Conservation (phyloP, 192 early-diverging fungal species). For the Coemansia sp. region DNA sequence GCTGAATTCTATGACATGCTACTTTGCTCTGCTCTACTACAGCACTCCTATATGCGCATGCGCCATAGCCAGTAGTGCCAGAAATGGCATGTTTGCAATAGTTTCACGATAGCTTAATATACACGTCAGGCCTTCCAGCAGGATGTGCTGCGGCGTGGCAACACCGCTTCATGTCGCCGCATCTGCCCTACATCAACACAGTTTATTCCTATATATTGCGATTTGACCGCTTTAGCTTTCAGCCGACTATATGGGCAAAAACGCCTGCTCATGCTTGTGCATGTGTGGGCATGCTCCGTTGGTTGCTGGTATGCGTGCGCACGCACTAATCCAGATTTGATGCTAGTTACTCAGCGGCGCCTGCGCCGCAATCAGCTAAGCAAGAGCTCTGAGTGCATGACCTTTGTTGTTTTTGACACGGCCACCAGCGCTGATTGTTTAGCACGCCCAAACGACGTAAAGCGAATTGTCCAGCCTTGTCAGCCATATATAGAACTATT, state of each 20-base stretch:
- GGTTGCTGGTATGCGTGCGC: background rate
- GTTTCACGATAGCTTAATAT: too few relatives aligned
- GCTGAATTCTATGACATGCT: background rate
- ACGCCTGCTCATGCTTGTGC: too few relatives aligned
- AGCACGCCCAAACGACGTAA: background rate
- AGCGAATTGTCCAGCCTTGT: background rate
- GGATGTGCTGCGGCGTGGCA: too few relatives aligned
- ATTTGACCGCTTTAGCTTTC: too few relatives aligned
- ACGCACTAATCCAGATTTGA: conserved; percentile 17
- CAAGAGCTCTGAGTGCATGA: background rate
- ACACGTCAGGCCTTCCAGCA: too few relatives aligned
- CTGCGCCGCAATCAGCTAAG: conserved; percentile 19
- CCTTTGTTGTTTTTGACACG: conserved; percentile 3
- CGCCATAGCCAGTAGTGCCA: too few relatives aligned
- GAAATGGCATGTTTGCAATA: too few relatives aligned
- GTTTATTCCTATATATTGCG: too few relatives aligned
- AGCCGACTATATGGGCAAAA: too few relatives aligned
- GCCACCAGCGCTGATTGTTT: conserved; percentile 1
- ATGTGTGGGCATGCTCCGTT: too few relatives aligned
- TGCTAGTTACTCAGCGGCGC: conserved; percentile 6
- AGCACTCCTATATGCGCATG: background rate
- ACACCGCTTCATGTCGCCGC: too few relatives aligned
- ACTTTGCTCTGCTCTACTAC: background rate
- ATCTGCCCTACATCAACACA: background rate
- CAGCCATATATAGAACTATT: background rate